These are phyloP conservation scores for Neurospora crassa DNA, from an alignment of 2,329 filamentous ascomycete species.

Conservation along the genomic window DNA sequence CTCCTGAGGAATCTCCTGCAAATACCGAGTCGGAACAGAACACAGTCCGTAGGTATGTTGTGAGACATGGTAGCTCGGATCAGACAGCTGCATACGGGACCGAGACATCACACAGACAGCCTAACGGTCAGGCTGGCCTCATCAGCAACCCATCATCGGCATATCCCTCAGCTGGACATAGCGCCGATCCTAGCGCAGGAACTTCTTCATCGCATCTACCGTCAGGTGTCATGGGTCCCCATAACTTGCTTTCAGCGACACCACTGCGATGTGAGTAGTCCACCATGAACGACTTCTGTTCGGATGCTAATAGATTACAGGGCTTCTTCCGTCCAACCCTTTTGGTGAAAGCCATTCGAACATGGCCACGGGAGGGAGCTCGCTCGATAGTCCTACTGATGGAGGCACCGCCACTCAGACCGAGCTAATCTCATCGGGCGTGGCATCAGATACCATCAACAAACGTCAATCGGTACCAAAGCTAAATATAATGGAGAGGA, in stretches of 20 bases:
- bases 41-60: not conserved
- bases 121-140: not conserved
- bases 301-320: not conserved
- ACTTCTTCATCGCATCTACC: constrained; percentile 5
- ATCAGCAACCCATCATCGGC: constrained; percentile 11
- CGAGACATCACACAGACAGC: not conserved
- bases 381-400: constrained; percentile 1
- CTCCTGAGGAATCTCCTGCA: constrained; percentile 5
- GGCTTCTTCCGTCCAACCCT: not conserved
- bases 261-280: not conserved
- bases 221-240: not conserved
- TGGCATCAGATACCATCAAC: constrained; percentile 28
- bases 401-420: constrained; percentile 1
- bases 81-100: not conserved
- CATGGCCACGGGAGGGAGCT: constrained; percentile 1
- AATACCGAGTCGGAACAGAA: constrained; percentile 4
- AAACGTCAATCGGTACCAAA: constrained; percentile 30
- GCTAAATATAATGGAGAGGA: constrained; percentile 28
- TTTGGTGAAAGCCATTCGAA: constrained; percentile 3
- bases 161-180: constrained; percentile 11
- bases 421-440: constrained; percentile 9
- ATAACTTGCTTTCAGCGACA: not conserved
- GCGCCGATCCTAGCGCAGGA: constrained; percentile 5
- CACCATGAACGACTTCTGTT: not conserved
- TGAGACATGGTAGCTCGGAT: not conserved